These are phyloP conservation scores for Aspergillus brunneoviolaceus DNA, from an alignment of 2,329 filamentous ascomycete genomes.

Conservation along the genomic window DNA sequence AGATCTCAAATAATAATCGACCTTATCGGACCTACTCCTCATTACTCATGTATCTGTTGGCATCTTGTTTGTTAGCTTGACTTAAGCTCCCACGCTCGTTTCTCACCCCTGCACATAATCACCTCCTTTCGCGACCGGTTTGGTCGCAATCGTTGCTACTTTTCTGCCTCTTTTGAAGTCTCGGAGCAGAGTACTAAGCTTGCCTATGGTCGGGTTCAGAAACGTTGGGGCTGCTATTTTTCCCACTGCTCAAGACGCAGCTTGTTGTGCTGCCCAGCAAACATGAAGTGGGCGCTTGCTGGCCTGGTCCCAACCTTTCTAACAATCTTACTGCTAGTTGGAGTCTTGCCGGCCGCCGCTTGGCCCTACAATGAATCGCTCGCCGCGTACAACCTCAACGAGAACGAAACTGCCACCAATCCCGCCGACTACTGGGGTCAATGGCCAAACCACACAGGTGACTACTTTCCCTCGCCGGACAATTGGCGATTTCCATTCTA, in stretches of 20 bases:
- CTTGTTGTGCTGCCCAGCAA: not conserved
- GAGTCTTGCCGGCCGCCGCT: constrained; percentile 12
- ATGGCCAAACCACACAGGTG: constrained; percentile 48
- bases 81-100: no score
- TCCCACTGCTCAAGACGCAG: not conserved
- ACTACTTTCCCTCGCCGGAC: constrained; percentile 54
- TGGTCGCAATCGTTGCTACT: no score
- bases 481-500: constrained; percentile 67
- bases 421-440: constrained; percentile 59
- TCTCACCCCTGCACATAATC: no score
- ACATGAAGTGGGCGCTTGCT: constrained; percentile 28
- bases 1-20: no score
- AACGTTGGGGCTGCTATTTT: not conserved
- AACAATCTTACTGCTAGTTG: not conserved
- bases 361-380: constrained; percentile 51
- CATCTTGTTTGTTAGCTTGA: no score
- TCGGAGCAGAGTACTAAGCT: no score
- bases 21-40: no score
- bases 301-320: constrained; percentile 25
- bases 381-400: constrained; percentile 59
- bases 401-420: constrained; percentile 54
- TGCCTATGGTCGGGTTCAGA: not conserved
- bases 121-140: no score
- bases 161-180: no score
- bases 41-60: no score